Percentiles rank a stretch among this genome's conserved stretches.
Evolutionary conservation across 2,329 filamentous ascomycete species (phyloP).

Genomic region (Fusarium zealandicum): DNA sequence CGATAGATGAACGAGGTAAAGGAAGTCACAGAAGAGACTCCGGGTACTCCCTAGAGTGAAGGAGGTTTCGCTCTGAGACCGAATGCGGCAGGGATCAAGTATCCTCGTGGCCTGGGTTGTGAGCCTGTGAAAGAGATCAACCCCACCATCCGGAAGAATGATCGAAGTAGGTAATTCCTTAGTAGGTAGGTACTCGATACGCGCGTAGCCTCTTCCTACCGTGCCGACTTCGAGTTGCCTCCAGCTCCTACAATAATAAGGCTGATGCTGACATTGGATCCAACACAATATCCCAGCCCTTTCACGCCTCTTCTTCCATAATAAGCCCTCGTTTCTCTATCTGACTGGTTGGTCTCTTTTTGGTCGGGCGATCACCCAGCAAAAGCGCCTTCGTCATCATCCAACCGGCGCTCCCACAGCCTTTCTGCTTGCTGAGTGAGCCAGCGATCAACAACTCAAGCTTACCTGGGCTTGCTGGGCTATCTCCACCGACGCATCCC

Average conservation of each 20-base stretch:
- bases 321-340: slow-evolving; percentile 3
- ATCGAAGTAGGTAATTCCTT: too few species aligned
- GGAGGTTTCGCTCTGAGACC: not conserved
- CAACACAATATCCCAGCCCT: slow-evolving; percentile 9
- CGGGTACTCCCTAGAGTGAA: too few species aligned
- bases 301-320: slow-evolving; percentile 1
- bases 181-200: slow-evolving; percentile 13
- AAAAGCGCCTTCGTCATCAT: slow-evolving; percentile 6
- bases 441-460: not conserved
- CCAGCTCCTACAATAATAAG: slow-evolving; percentile 23
- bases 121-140: too few species aligned
- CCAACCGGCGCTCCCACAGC: slow-evolving; percentile 8
- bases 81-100: slow-evolving; percentile 2
- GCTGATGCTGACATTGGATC: slow-evolving; percentile 36
- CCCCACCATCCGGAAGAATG: slow-evolving; percentile 20
- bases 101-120: too few species aligned
- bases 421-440: slow-evolving; percentile 10
- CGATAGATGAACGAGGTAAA: too few species aligned
- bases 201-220: slow-evolving; percentile 21
- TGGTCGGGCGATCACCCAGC: slow-evolving; percentile 7
- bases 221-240: not conserved
- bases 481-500: not conserved
- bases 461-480: not conserved
- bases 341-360: not conserved
- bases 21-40: too few species aligned